These are phyloP conservation scores for Serendipita vermifera DNA, from an alignment of 768 basidiomycete genomes.

Conservation along the genomic window DNA sequence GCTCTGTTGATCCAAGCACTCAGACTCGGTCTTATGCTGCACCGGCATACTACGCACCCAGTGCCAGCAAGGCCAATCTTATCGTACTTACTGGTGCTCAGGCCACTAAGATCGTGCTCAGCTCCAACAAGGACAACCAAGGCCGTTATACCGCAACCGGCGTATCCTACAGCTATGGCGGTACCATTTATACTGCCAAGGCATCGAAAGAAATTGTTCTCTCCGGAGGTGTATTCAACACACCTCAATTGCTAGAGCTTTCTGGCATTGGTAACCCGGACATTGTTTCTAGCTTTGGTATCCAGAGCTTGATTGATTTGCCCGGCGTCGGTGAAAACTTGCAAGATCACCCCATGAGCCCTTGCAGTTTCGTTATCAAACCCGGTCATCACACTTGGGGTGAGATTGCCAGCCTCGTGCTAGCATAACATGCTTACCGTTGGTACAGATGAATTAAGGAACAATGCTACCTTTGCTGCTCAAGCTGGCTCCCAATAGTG, in stretches of 20 bases:
- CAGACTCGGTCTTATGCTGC: background rate
- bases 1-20: background rate
- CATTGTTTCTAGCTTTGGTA: slow-evolving; percentile 21
- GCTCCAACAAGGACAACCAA: slow-evolving; percentile 17
- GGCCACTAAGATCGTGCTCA: slow-evolving; percentile 28
- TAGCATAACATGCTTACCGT: background rate
- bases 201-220: slow-evolving; percentile 33
- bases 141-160: slow-evolving; percentile 26
- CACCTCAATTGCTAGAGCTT: slow-evolving; percentile 25
- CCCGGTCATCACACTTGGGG: slow-evolving; percentile 5
- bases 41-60: slow-evolving; percentile 14
- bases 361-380: background rate
- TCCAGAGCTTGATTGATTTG: slow-evolving; percentile 26
- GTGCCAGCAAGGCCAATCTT: slow-evolving; percentile 25
- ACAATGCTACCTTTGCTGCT: background rate
- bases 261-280: slow-evolving; percentile 30
- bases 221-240: slow-evolving; percentile 20
- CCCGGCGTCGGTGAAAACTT: slow-evolving; percentile 33
- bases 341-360: slow-evolving; percentile 20
- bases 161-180: slow-evolving; percentile 24
- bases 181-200: slow-evolving; percentile 21
- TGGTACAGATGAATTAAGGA: background rate
- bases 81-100: slow-evolving; percentile 31
- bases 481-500: slow-evolving; percentile 10
- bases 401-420: background rate